Evolutionary conservation across 805 yeast genomes (phyloP).

Genomic region (Saccharomycopsis fermentans): DNA sequence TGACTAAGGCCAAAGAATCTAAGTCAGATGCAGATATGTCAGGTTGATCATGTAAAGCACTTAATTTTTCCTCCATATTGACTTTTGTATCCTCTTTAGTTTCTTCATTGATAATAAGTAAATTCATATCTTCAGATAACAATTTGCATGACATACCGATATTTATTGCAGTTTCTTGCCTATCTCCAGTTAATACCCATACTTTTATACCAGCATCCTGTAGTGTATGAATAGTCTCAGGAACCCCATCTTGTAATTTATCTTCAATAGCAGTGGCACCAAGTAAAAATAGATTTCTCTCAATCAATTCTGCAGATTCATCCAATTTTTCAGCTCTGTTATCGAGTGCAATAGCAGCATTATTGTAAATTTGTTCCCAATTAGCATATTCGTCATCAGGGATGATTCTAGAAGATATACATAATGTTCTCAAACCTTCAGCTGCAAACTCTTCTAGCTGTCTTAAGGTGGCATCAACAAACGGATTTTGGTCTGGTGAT

Average conservation of each 20-base stretch:
- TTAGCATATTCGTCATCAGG: slow-evolving; percentile 64
- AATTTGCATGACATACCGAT: slow-evolving; percentile 97
- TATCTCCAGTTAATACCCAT: slow-evolving; percentile 97
- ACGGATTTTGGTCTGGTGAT: slow-evolving; percentile 57
- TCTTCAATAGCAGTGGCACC: slow-evolving; percentile 99
- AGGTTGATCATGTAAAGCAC: slow-evolving; percentile 55
- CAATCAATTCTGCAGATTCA: slow-evolving; percentile 83
- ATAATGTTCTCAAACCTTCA: slow-evolving; percentile 88
- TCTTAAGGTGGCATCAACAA: slow-evolving; percentile 67
- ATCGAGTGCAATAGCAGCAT: slow-evolving; percentile 74
- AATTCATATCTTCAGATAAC: slow-evolving; percentile 90
- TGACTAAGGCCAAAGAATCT: slow-evolving; percentile 76
- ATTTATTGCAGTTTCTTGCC: slow-evolving; percentile 97
- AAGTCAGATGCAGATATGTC: slow-evolving; percentile 57
- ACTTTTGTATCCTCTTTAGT: slow-evolving; percentile 62
- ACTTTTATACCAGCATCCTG: slow-evolving; percentile 96
- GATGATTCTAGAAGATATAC: slow-evolving; percentile 78
- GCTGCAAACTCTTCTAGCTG: slow-evolving; percentile 95
- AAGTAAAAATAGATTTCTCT: slow-evolving; percentile 61
- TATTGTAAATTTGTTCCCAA: slow-evolving; percentile 61
- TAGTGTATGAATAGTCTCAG: slow-evolving; percentile 89
- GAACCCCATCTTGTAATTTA: slow-evolving; percentile 95
- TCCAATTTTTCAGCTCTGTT: slow-evolving; percentile 71
- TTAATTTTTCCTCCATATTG: slow-evolving; percentile 65
- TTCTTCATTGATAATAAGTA: slow-evolving; percentile 82